Evolutionary conservation across 2,329 filamentous ascomycete genomes (phyloP), one percentile per base, ranked within the genome.

Genomic region (Chaetothyriales sp.): DNA sequence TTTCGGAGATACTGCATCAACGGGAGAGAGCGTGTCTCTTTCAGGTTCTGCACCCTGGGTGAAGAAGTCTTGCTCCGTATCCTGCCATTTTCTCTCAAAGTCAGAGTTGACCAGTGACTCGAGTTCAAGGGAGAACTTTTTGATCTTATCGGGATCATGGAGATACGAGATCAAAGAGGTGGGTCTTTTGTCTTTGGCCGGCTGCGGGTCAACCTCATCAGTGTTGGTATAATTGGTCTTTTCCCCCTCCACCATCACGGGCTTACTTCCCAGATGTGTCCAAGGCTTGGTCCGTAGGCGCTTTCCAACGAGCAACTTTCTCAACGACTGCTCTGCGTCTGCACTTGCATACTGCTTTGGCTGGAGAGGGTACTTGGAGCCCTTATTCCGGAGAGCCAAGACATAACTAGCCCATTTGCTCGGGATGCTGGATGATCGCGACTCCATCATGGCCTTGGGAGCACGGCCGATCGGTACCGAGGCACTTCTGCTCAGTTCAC

Each of bases 101-200:
- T 54, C 51, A n/a, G 54, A 20, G 37, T 44, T 54, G 18, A 46
- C 52, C 48, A 57, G 29, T 22, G 51, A 50, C 44, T 47, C 52
- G 29, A 53, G 56, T 44, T 59, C 54, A n/a, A 53, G 43, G 15
- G 53, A 52, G 46, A 59, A 55, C 43, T 45, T 43, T 20, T 33
- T 51, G 48, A 51, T 49, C 28, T 55, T 57, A 43, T 57, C 48
- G 5, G 57, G 57, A 44, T 56, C 51, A 29, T 56, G 54, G 20
- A 59, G 55, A 9, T 55, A 59, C 15, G 52, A 55, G 10, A 56
- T 44, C 20, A 52, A 47, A 9, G 55, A 57, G 22, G 33, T 19
- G 29, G 49, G 18, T 15, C 45, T 49, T 9, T 25, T 18, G 44
- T 28, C 44, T 40, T 40, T 40, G 33, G 33, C 33, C 13, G 33